Base-by-base conservation (phyloP, 345 rosid genomes). In the Murraya koenigii region DNA sequence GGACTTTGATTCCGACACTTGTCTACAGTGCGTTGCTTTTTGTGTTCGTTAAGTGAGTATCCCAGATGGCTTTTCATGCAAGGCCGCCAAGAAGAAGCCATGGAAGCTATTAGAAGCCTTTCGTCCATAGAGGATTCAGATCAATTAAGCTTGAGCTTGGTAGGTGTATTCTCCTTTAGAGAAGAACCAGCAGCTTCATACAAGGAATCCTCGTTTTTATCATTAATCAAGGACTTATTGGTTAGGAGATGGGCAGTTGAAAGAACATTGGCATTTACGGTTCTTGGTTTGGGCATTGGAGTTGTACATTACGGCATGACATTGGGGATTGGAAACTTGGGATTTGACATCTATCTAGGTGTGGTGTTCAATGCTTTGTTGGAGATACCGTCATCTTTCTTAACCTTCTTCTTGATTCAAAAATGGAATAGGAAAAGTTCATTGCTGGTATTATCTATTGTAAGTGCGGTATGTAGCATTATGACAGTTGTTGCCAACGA, bases 31-130 rank as follows among this genome's bases (percentile, higher is more conserved):
- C 71, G 4, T 5, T 87, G 47, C 80, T 81, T 22, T 71, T 68
- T 55, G 28, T 85, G 56, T 82, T 85, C 1, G 85, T 84, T 6
- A 72, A 72, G 77, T 2, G 92, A 91, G 62, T 91, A 92, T 0
- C 92, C 91, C 0, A 78, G 90, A 23, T 90, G 90, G 95, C 91
- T 89, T 54, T 72, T 82, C 55, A 52, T 86, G 80, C 85, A 75
- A 28, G 90, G 88, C 6, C 78, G 78, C 2, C 64, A 72, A 6
- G 59, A 36, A 35, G 89, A 88, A 73, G 91, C 90, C 14, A 33
- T 77, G 66, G 66, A 67, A 26, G 75, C 77, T 13, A 78, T 87
- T n/a, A 35, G 4, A 47, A 74, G 54, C 10, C 36, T 82, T 47
- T 26, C 75, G 4, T 25, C 64, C 10, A 10, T 26, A 1, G 11